Evolutionary conservation across 2,329 filamentous ascomycete genomes (phyloP), one percentile per base, ranked within the genome.

Genomic region (Xylaria sp.): DNA sequence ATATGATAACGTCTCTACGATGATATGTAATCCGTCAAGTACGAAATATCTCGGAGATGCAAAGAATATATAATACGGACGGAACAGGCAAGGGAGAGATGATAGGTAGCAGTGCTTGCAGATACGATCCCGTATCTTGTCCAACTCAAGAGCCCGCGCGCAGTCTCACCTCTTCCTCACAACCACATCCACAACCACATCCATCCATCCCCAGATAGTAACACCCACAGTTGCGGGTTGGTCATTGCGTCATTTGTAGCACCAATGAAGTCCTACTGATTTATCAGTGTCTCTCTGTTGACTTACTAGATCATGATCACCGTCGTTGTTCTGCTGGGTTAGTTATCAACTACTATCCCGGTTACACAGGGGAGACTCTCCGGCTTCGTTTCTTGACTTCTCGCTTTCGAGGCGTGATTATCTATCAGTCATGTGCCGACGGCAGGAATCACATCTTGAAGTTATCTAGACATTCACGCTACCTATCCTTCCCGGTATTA

Each of bases 101-200:
- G 42, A 16, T n/a, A 46, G 13, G 42, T n/a, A 46, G 37, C 37
- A 10, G 5, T n/a, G 13, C 54, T 54, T 63, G 61, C 62, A 62
- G 59, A 64, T 64, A 64, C 59, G 57, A 64, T 55, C 48, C 62
- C 60, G 60, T 64, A 60, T 59, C 62, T 64, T 62, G 60, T 64
- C 58, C 62, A 53, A 64, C 62, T 58, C 19, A 46, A 60, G 23
- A 30, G 23, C 23, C 23, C 23, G 57, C 59, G 55, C 19, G 48
- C 48, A 16, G 19, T 50, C 48, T 50, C 52, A 46, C 39, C 30
- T 60, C 54, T 30, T 30, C 23, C 23, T 30, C 23, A 30, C 37
- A 42, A 51, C 59, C 51, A 58, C 60, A 64, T 5, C 23, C n/a
- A n/a, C n/a, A n/a, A n/a, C 42, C 57, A 58, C 60, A 64, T 5